These are phyloP conservation scores for Phialophora chinensis DNA, from an alignment of 2,329 filamentous ascomycete species.

Conservation along the genomic window DNA sequence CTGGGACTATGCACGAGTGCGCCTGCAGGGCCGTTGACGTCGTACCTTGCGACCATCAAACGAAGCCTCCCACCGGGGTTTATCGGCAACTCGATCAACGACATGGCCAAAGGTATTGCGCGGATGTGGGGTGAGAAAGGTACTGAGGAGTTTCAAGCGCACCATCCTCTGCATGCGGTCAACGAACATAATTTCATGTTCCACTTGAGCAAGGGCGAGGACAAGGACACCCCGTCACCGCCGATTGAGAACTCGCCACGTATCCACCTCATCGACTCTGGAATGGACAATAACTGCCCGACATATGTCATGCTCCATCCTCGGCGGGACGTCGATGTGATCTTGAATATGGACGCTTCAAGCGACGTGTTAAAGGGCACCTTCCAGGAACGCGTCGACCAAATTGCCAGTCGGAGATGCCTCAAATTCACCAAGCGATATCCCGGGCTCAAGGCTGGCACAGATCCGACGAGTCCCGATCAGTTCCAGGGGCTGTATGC, in stretches of 20 bases:
- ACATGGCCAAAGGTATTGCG: conserved; percentile 28
- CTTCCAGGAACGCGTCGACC: conserved; percentile 31
- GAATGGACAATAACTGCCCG: conserved; percentile 35
- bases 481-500: conserved; percentile 28
- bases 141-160: conserved; percentile 28
- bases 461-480: conserved; percentile 16
- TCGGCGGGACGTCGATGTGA: conserved; percentile 25
- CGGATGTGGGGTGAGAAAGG: conserved; percentile 28
- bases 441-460: conserved; percentile 16
- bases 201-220: conserved; percentile 20
- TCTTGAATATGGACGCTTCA: conserved; percentile 33
- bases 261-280: conserved; percentile 29
- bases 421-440: conserved; percentile 25
- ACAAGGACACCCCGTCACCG: conserved; percentile 14
- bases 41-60: conserved; percentile 33
- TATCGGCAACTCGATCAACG: conserved; percentile 26
- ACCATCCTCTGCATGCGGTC: conserved; percentile 31
- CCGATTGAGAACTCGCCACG: conserved; percentile 31
- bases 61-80: conserved; percentile 29
- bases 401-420: conserved; percentile 26
- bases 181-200: conserved; percentile 33
- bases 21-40: conserved; percentile 32
- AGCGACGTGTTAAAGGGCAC: conserved; percentile 31
- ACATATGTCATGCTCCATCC: conserved; percentile 32
- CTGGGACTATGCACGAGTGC: conserved; percentile 31